phyloP scores from a whole-genome alignment of 768 basidiomycete genomes.

The Pulveroboletus ravenelii region DNA sequence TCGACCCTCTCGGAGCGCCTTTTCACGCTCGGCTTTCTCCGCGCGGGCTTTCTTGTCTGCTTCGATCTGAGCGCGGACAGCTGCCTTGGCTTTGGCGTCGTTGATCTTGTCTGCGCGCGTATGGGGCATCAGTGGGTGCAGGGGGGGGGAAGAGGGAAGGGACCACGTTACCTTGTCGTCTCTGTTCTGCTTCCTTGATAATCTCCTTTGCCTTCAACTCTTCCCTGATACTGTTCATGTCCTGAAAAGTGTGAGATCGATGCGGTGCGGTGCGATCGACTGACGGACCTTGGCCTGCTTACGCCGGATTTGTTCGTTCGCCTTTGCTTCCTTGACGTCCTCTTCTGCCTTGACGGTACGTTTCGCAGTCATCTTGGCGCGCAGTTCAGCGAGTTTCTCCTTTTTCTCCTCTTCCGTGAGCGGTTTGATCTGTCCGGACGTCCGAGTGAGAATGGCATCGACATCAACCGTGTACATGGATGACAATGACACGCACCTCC shows the following conservation, averaged over 20 bases:
- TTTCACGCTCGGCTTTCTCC: constrained; percentile 84
- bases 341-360: constrained; percentile 64
- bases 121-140: not conserved
- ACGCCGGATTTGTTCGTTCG: constrained; percentile 74
- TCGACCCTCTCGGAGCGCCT: constrained; percentile 81
- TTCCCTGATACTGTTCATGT: constrained; percentile 68
- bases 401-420: constrained; percentile 73
- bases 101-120: constrained; percentile 72
- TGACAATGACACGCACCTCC: constrained; percentile 63
- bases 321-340: constrained; percentile 68
- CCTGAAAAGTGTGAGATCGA: constrained; percentile 37
- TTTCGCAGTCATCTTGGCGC: constrained; percentile 76
- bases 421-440: constrained; percentile 46
- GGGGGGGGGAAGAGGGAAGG: too few relatives aligned
- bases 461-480: too few relatives aligned
- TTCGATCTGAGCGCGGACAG: constrained; percentile 91
- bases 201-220: constrained; percentile 74
- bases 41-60: constrained; percentile 88
- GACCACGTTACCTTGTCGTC: constrained; percentile 57
- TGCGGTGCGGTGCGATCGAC: not conserved
- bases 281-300: constrained; percentile 73
- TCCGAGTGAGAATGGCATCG: not conserved
- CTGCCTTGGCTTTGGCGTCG: constrained; percentile 80
- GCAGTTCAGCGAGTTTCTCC: constrained; percentile 72
- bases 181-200: constrained; percentile 76